Conservation (phyloP, 352 stramenopile genomes). For the Thalassiosira allenii region DNA sequence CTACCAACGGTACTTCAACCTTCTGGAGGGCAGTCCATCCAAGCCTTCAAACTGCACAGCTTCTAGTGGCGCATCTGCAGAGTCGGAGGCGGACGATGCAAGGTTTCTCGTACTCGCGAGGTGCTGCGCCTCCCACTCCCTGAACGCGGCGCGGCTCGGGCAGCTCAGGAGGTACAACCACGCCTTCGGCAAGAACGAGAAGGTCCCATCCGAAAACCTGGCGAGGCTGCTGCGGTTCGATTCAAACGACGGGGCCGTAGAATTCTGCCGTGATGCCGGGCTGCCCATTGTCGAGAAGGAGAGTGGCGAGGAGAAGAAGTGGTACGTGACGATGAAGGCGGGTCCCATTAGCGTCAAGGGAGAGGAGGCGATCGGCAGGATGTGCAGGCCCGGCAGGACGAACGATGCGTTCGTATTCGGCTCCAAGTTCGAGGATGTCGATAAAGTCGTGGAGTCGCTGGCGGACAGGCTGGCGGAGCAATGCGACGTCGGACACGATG, state of each 20-base stretch:
- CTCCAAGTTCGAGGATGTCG: constrained; percentile 13
- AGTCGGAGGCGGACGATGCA: constrained; percentile 23
- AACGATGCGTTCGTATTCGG: constrained; percentile 65
- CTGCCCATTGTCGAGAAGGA: constrained; percentile 52
- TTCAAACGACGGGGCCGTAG: constrained; percentile 10
- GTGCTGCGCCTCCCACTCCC: constrained; percentile 47
- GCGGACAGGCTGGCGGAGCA: constrained; percentile 8
- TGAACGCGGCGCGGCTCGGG: constrained; percentile 53
- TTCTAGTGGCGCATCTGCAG: background rate
- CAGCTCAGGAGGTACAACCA: constrained; percentile 56
- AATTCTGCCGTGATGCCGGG: constrained; percentile 56
- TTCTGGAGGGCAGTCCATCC: constrained; percentile 39
- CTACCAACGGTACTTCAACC: constrained; percentile 53
- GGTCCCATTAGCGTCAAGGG: constrained; percentile 47
- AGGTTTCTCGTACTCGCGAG: constrained; percentile 53
- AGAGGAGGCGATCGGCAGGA: constrained; percentile 40
- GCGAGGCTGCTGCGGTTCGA: constrained; percentile 42
- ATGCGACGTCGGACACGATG: constrained; percentile 6
- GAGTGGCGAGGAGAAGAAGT: background rate
- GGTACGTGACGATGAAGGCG: constrained; percentile 56
- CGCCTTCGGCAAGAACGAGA: constrained; percentile 58
- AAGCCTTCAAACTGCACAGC: background rate
- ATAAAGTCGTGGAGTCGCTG: constrained; percentile 15
- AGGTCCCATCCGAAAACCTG: constrained; percentile 42
- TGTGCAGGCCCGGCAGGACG: constrained; percentile 56